phyloP scores from a whole-genome alignment of 2,329 filamentous ascomycete species.

The Colletotrichum noveboracense region DNA sequence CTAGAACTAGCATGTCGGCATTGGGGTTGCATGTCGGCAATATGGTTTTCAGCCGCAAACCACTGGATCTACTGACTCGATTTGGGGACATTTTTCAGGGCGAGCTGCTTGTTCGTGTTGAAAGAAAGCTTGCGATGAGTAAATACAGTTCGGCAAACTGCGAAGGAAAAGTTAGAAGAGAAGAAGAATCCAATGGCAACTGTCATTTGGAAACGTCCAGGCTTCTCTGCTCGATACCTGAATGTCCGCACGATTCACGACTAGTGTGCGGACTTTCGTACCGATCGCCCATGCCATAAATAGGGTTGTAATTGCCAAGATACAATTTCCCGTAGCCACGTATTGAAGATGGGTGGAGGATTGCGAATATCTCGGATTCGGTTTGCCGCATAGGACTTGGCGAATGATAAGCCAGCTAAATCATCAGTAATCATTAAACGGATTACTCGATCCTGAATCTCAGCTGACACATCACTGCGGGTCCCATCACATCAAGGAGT shows the following conservation, averaged over 20 bases:
- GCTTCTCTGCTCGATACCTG: background rate
- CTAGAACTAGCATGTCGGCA: background rate
- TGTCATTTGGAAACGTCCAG: background rate
- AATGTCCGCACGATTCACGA: background rate
- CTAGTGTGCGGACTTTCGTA: background rate
- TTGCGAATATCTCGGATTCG: background rate
- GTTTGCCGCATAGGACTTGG: background rate
- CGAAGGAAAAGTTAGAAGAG: too few species aligned
- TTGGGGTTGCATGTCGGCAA: background rate
- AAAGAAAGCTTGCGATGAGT: background rate
- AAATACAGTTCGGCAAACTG: background rate
- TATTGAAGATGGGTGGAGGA: background rate
- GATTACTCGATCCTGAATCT: background rate
- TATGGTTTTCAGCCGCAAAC: background rate
- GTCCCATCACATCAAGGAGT: background rate
- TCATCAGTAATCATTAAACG: background rate
- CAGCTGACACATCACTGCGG: background rate
- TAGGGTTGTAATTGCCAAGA: background rate
- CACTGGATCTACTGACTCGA: background rate
- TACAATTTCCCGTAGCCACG: background rate
- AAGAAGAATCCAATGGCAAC: background rate
- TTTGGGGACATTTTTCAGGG: fast-evolving
- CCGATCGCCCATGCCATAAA: background rate
- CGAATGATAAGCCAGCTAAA: background rate
- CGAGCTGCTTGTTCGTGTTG: background rate